A percentile compares a stretch with the other conserved stretches of the same genome.
phyloP scores from a whole-genome alignment of 176 grass and related monocot genomes.

The Zoysia japonica region DNA sequence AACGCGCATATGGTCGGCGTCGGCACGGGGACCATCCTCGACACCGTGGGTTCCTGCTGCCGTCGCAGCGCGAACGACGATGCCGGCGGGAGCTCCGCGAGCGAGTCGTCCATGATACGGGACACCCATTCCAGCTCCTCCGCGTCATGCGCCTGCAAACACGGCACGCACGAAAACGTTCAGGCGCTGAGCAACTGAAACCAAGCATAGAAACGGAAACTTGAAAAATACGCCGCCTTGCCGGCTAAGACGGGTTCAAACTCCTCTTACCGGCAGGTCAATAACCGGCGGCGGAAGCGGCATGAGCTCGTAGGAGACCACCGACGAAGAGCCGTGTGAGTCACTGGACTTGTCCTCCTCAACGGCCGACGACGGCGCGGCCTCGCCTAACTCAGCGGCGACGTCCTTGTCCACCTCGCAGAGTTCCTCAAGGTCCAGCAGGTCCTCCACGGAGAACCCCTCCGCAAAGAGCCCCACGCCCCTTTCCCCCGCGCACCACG shows the following conservation, averaged over 20 bases:
- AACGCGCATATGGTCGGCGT: conserved; percentile 61
- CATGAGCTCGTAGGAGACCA: conserved; percentile 56
- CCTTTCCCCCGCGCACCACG: conserved; percentile 9
- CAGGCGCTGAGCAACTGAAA: not conserved
- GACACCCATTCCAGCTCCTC: conserved; percentile 96
- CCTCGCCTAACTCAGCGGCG: not conserved
- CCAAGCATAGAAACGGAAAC: not conserved
- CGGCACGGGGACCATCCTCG: not conserved
- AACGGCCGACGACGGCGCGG: not conserved
- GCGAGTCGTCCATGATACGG: conserved; percentile 82
- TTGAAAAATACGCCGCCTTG: not conserved
- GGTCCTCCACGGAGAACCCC: conserved; percentile 78
- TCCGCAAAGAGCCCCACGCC: conserved; percentile 33
- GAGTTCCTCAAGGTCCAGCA: conserved; percentile 80
- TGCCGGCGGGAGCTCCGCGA: conserved; percentile 56
- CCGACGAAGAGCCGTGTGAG: conserved; percentile 51
- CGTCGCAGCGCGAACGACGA: conserved; percentile 19
- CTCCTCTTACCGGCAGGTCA: conserved; percentile 60
- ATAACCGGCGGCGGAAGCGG: conserved; percentile 49
- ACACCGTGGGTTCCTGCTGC: not conserved
- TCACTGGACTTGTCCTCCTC: conserved; percentile 51
- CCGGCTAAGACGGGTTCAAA: not conserved
- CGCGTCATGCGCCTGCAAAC: conserved; percentile 64
- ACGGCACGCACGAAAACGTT: conserved; percentile 22
- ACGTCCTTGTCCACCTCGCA: conserved; percentile 52